These are phyloP conservation scores for Rhododendron williamsianum DNA, from an alignment of 148 eudicot genomes.

Conservation along the genomic window DNA sequence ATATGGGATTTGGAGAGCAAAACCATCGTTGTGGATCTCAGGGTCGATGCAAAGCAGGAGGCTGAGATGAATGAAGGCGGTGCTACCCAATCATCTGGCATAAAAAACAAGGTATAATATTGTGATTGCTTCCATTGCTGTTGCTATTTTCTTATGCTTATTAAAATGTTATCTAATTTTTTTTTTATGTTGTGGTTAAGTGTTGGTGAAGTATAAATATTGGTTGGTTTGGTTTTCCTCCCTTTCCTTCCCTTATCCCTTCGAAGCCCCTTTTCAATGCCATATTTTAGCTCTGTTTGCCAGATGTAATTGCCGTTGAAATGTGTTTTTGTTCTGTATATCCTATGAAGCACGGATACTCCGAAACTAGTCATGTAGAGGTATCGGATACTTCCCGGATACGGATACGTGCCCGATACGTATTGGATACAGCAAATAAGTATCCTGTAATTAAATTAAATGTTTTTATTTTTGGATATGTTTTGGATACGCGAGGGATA, in stretches of 20 bases:
- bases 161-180: background rate
- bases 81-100: constrained; percentile 25
- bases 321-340: background rate
- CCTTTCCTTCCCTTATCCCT: background rate
- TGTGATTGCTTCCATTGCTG: background rate
- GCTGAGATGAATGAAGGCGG: constrained; percentile 50
- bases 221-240: background rate
- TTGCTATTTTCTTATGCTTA: background rate
- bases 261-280: background rate
- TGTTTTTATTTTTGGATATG: too few relatives aligned
- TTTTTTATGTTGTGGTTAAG: background rate
- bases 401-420: too few relatives aligned
- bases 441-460: too few relatives aligned
- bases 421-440: too few relatives aligned
- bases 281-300: background rate
- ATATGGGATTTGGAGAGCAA: constrained; percentile 90
- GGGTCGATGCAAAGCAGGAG: constrained; percentile 71
- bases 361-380: too few relatives aligned
- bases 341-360: too few relatives aligned
- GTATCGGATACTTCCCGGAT: too few relatives aligned
- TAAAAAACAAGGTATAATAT: constrained; percentile 52
- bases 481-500: too few relatives aligned
- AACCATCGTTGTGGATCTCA: constrained; percentile 68
- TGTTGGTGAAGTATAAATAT: background rate
- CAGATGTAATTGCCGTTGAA: background rate